A percentile compares a stretch with the other conserved stretches of the same genome.
These are phyloP conservation scores for Clavispora santaluciae DNA, from an alignment of 805 yeast species.

Conservation along the genomic window DNA sequence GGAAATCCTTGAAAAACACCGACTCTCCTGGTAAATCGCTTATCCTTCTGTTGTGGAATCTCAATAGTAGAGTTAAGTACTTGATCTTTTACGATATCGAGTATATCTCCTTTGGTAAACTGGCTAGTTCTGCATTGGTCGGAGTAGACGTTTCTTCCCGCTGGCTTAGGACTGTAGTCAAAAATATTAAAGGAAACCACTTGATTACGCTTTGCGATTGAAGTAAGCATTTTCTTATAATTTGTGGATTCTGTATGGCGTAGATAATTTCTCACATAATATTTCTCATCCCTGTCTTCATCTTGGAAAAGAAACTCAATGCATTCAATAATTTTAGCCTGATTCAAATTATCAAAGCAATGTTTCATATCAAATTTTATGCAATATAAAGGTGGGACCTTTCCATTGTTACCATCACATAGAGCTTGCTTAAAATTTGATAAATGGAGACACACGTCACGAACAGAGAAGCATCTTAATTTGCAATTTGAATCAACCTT, in stretches of 20 bases:
- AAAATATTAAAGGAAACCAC: background rate
- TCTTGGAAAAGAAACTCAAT: constrained; percentile 21
- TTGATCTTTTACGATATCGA: constrained; percentile 46
- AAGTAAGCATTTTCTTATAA: background rate
- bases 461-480: constrained; percentile 37
- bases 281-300: constrained; percentile 10
- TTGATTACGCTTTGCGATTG: background rate
- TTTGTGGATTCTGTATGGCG: background rate
- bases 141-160: constrained; percentile 15
- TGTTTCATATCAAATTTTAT: constrained; percentile 72
- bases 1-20: constrained; percentile 88
- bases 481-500: constrained; percentile 7
- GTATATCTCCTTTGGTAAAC: constrained; percentile 40
- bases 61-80: constrained; percentile 46
- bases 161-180: background rate
- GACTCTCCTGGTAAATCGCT: constrained; percentile 38
- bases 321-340: constrained; percentile 32
- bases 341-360: constrained; percentile 73
- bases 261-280: constrained; percentile 5
- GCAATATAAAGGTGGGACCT: constrained; percentile 39
- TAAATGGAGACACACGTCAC: constrained; percentile 41
- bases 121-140: constrained; percentile 30
- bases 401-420: constrained; percentile 3
- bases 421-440: constrained; percentile 29
- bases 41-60: constrained; percentile 31